phyloP scores from a whole-genome alignment of 208 protist genomes.

The Leishmania turanica region DNA sequence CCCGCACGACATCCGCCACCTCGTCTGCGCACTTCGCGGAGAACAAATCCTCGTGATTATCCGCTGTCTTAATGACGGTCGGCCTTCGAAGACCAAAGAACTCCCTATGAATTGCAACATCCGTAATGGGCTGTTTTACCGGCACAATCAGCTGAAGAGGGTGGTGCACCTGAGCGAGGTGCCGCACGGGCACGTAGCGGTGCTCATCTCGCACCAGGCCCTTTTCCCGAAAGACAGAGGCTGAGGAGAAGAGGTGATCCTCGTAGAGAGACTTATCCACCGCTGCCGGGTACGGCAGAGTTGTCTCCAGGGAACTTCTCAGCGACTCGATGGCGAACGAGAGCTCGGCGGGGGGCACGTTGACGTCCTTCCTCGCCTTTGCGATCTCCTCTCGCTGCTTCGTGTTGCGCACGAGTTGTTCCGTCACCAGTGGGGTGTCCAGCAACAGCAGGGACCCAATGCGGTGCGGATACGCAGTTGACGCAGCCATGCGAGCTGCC shows the following conservation, averaged over 20 bases:
- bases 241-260: slow-evolving; percentile 54
- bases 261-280: slow-evolving; percentile 63
- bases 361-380: slow-evolving; percentile 75
- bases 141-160: slow-evolving; percentile 82
- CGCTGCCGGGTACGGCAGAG: slow-evolving; percentile 42
- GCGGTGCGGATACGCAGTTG: slow-evolving; percentile 56
- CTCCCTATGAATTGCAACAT: slow-evolving; percentile 75
- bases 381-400: slow-evolving; percentile 59
- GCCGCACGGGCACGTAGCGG: slow-evolving; percentile 64
- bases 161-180: slow-evolving; percentile 65
- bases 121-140: slow-evolving; percentile 39
- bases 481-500: slow-evolving; percentile 74
- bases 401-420: slow-evolving; percentile 56
- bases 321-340: slow-evolving; percentile 64
- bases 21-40: slow-evolving; percentile 47
- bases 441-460: slow-evolving; percentile 71
- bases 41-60: slow-evolving; percentile 62
- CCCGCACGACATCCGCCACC: slow-evolving; percentile 55
- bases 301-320: slow-evolving; percentile 43
- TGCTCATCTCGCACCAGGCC: slow-evolving; percentile 62
- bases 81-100: slow-evolving; percentile 71
- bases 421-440: slow-evolving; percentile 80
- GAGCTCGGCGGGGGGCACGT: slow-evolving; percentile 65
- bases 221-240: slow-evolving; percentile 39
- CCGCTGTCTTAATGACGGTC: slow-evolving; percentile 61